These are phyloP conservation scores for Castanospermum australe DNA, from an alignment of 306 rosid genomes.

Conservation along the genomic window DNA sequence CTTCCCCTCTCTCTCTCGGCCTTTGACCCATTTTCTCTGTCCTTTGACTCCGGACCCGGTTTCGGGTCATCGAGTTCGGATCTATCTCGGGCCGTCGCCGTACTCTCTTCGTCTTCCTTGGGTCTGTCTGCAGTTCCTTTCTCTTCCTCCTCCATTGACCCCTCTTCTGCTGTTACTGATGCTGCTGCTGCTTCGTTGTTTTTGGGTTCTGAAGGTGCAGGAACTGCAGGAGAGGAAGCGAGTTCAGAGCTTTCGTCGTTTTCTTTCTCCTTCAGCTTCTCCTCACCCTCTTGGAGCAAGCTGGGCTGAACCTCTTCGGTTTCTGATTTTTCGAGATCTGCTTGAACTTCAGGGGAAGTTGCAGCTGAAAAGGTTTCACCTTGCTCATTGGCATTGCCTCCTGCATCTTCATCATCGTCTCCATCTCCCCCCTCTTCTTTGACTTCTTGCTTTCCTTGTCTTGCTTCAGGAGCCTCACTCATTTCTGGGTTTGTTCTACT, in stretches of 20 bases:
- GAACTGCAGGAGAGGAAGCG: conserved; percentile 14
- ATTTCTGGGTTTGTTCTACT: conserved; percentile 15
- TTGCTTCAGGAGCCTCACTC: not conserved
- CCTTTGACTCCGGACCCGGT: not conserved
- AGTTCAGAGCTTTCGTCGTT: conserved; percentile 25
- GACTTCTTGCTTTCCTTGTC: not conserved
- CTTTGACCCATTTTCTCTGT: too few species aligned
- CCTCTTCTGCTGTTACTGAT: too few species aligned
- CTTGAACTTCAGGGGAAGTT: conserved; percentile 7
- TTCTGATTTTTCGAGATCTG: conserved; percentile 39
- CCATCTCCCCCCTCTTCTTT: too few species aligned
- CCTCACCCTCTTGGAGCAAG: conserved; percentile 15
- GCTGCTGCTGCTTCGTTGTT: conserved; percentile 22
- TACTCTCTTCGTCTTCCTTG: conserved; percentile 29
- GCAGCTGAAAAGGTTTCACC: conserved; percentile 22
- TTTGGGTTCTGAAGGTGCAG: conserved; percentile 24
- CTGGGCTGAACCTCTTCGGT: conserved; percentile 22
- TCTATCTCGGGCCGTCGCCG: conserved; percentile 23
- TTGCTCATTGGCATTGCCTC: not conserved
- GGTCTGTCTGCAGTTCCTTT: conserved; percentile 10
- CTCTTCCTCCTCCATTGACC: conserved; percentile 33
- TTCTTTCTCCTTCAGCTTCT: not conserved
- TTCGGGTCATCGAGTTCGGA: not conserved
- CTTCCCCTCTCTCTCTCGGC: conserved; percentile 33
- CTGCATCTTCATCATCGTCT: not conserved